Conservation (phyloP, 257 asterid genomes). For the Fraxinus anomala region DNA sequence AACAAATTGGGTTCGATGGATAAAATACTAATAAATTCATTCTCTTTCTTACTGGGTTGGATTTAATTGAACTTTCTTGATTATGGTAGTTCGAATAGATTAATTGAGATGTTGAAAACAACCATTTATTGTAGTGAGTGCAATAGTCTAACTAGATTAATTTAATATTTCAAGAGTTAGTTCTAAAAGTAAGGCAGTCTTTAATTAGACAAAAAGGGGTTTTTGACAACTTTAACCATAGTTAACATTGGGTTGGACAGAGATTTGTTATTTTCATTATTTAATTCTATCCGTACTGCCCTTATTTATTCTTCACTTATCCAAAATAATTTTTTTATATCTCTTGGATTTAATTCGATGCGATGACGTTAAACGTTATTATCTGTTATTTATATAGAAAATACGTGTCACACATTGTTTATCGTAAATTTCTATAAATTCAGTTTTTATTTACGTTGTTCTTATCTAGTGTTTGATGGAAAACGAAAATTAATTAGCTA, state of each 20-base stretch:
- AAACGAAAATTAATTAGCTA: conserved; percentile 15
- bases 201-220: conserved; percentile 6
- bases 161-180: conserved; percentile 45
- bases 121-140: conserved; percentile 50
- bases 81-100: conserved; percentile 42
- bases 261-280: no score
- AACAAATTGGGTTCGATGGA: conserved; percentile 32
- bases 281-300: no score
- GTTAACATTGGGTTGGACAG: background rate
- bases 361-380: background rate
- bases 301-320: no score
- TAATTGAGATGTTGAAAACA: conserved; percentile 39
- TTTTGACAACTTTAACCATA: background rate
- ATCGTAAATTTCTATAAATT: background rate
- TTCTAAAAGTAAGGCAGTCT: conserved; percentile 52
- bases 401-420: background rate
- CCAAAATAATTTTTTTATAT: no score
- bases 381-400: background rate
- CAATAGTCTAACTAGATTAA: conserved; percentile 25
- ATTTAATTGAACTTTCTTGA: conserved; percentile 33
- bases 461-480: background rate
- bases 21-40: conserved; percentile 54
- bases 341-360: background rate
- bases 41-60: conserved; percentile 59
- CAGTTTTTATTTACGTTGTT: background rate